Base-by-base conservation (phyloP, 192 early-diverging fungal genomes). In the Radiomyces spectabilis region DNA sequence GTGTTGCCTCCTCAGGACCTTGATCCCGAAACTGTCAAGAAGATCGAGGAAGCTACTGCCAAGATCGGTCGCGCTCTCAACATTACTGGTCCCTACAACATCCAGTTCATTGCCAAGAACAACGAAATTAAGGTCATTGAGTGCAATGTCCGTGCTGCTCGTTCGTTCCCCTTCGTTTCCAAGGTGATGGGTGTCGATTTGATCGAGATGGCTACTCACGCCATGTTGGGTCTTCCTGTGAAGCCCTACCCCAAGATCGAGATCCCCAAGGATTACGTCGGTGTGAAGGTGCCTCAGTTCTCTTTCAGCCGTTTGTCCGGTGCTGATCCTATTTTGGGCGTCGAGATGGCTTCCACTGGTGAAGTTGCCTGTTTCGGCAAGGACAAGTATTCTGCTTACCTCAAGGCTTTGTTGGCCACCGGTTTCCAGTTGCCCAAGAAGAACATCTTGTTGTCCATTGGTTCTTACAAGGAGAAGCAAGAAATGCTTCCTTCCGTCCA, bases 101-200 rank as follows among this genome's bases (percentile, higher is more conserved):
- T 99, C 68, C 95, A 99, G 76, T 93, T 99, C 61, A 96, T 99
- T 76, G 93, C 92, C 68, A 99, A 97, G 81, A 89, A 99, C 75
- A 95, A 94, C 65, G 94, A 97, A 69, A 92, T 99, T 76, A 99
- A 99, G 81, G 90, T 99, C 47, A 99, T 99, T 63, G 96, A 99
- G 70, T 99, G 96, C 74, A 99, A 99, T 60, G 82, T 99, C 32
- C 89, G 95, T 46, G 93, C 96, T 0, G 88, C 95, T 16, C 84
- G 96, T 25, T 95, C 93, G 29, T 95, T 95, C 82, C 96, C 95
- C 35, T 99, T 99, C 58, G 92, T 92, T 9, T 96, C 93, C 63
- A 99, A 99, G 80, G 94, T 97, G 5, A 74, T 92, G 13, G 92
- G 89, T 39, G 78, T 93, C 9, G 91, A 99, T 66, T 74, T 99